Conservation (phyloP, 345 rosid species). For the Schrenkiella parvula region DNA sequence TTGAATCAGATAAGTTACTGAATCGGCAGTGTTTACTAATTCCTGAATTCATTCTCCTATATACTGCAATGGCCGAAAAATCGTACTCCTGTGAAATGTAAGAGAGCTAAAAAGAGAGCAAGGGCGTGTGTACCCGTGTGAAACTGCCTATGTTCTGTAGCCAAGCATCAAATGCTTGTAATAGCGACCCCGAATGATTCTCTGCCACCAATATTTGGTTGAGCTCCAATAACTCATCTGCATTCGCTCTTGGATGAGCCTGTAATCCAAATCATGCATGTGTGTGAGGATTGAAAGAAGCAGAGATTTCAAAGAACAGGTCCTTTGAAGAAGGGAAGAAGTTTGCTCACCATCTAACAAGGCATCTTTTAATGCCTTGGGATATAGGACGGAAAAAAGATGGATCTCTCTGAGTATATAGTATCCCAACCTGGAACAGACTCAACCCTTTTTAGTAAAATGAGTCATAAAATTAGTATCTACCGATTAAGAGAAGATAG, state of each 20-base stretch:
- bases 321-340: neutral
- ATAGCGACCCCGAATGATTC: constrained; percentile 70
- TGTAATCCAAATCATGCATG: constrained; percentile 22
- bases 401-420: constrained; percentile 84
- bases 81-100: neutral
- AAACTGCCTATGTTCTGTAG: constrained; percentile 32
- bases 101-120: constrained; percentile 10
- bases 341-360: constrained; percentile 74
- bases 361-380: constrained; percentile 80
- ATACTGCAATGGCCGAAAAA: neutral
- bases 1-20: neutral
- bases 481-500: neutral
- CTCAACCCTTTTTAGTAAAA: neutral
- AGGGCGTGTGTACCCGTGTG: constrained; percentile 17
- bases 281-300: neutral
- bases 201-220: constrained; percentile 63
- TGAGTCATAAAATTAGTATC: neutral
- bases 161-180: constrained; percentile 88
- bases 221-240: constrained; percentile 47
- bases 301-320: constrained; percentile 9
- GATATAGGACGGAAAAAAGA: constrained; percentile 82
- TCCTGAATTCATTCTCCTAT: neutral
- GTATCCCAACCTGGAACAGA: constrained; percentile 70
- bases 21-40: neutral
- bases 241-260: constrained; percentile 79